A percentile compares a stretch with the other conserved stretches of the same genome.
phyloP scores from a whole-genome alignment of 176 grass and related monocot species.

The Carex cristatella region DNA sequence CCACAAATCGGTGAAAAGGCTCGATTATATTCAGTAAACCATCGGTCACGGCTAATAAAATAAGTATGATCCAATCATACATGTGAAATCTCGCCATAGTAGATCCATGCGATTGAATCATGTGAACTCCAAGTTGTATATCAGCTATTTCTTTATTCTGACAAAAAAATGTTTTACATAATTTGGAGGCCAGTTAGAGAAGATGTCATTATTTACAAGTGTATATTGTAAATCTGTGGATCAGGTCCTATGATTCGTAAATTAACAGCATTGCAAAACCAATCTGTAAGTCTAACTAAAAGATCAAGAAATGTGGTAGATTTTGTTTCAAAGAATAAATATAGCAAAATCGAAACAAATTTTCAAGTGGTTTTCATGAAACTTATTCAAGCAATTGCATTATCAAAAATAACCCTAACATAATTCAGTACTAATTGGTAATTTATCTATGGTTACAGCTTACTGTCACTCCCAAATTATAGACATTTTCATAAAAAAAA shows the following conservation, averaged over 20 bases:
- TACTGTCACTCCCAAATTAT: background rate
- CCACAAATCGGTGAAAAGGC: conserved; percentile 79
- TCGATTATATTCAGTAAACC: conserved; percentile 64
- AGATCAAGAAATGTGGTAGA: background rate
- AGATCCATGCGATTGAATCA: conserved; percentile 61
- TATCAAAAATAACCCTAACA: background rate
- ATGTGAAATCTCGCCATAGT: conserved; percentile 57
- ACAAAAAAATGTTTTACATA: background rate
- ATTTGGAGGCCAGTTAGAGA: background rate
- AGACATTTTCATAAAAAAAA: background rate
- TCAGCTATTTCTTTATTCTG: conserved; percentile 45
- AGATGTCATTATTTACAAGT: background rate
- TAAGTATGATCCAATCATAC: conserved; percentile 93
- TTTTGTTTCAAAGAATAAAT: no score
- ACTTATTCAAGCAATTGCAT: background rate
- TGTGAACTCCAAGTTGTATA: conserved; percentile 52
- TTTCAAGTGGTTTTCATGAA: background rate
- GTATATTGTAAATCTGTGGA: background rate
- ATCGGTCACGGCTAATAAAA: conserved; percentile 51
- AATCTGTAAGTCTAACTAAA: background rate
- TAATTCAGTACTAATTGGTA: background rate
- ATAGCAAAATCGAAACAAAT: no score
- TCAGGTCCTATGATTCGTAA: background rate
- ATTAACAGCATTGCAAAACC: background rate
- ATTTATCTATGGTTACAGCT: background rate